Conservation (phyloP, 2,329 filamentous ascomycete genomes). For the Phaeosphaeriaceae sp. region DNA sequence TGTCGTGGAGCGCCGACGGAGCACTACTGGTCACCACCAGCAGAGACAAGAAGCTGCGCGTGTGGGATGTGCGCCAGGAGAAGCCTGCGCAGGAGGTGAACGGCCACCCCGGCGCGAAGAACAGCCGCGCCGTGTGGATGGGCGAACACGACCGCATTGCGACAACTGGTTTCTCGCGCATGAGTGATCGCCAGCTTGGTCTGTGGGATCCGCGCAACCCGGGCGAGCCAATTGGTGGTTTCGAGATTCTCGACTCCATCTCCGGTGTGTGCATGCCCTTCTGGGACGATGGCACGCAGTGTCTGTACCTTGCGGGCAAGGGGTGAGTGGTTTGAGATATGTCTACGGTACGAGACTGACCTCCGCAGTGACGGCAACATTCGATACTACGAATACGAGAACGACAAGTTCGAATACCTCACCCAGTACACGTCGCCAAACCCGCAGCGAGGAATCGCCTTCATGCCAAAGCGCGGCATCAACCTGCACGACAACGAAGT, state of each 20-base stretch:
- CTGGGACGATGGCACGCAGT: constrained; percentile 97
- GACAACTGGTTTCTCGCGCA: constrained; percentile 95
- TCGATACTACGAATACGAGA: constrained; percentile 97
- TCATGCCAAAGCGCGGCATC: constrained; percentile 92
- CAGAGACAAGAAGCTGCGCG: constrained; percentile 95
- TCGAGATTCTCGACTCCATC: constrained; percentile 90
- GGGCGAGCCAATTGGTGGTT: constrained; percentile 83
- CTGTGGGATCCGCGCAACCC: constrained; percentile 91
- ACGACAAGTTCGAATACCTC: constrained; percentile 97
- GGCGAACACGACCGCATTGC: constrained; percentile 95
- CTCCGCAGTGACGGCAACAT: constrained; percentile 87
- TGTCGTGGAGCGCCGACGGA: constrained; percentile 94
- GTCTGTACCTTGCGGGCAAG: constrained; percentile 95
- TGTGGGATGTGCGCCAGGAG: constrained; percentile 97
- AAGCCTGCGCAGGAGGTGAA: constrained; percentile 81
- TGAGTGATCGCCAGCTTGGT: constrained; percentile 96
- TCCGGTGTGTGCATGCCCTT: constrained; percentile 99
- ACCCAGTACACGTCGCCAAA: constrained; percentile 98
- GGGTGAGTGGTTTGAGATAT: constrained; percentile 66
- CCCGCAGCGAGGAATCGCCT: constrained; percentile 92
- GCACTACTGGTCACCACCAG: constrained; percentile 89
- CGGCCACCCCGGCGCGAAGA: constrained; percentile 94
- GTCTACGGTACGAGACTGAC: constrained; percentile 12
- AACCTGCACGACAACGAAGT: constrained; percentile 93
- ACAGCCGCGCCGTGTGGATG: constrained; percentile 95